Evolutionary conservation across 2,329 filamentous ascomycete species (phyloP).

Genomic region (Kalmusia sp.): DNA sequence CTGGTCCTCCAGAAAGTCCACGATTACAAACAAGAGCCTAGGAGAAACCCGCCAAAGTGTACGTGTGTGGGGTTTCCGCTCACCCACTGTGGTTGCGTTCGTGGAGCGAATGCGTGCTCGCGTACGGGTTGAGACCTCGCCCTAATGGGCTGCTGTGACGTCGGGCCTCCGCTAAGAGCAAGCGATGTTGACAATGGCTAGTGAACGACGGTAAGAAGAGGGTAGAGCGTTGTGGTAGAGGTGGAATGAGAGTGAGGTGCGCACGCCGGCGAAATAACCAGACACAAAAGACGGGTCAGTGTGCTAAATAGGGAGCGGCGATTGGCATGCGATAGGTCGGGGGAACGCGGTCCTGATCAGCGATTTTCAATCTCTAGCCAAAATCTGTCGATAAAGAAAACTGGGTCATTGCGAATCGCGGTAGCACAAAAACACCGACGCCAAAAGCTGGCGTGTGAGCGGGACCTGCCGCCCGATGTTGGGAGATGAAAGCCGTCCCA

Average conservation of each 20-base stretch:
- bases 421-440: slow-evolving; percentile 8
- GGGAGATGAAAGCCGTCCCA: slow-evolving; percentile 16
- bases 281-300: background rate
- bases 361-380: slow-evolving; percentile 27
- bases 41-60: too few species aligned
- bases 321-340: slow-evolving; percentile 23
- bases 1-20: too few species aligned
- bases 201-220: slow-evolving; percentile 3
- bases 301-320: slow-evolving; percentile 22
- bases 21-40: too few species aligned
- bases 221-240: background rate
- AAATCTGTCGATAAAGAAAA: slow-evolving; percentile 21
- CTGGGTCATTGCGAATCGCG: slow-evolving; percentile 20
- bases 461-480: slow-evolving; percentile 23
- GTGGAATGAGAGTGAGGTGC: too few species aligned
- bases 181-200: too few species aligned
- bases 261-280: slow-evolving; percentile 1
- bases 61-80: too few species aligned
- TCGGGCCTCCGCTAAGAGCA: slow-evolving; percentile 4
- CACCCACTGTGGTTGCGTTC: too few species aligned
- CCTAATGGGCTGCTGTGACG: slow-evolving; percentile 1
- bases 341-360: slow-evolving; percentile 24
- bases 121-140: background rate
- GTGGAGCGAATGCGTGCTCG: too few species aligned
- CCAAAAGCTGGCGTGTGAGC: slow-evolving; percentile 18